These are phyloP conservation scores for Pseudozyma sp. DNA, from an alignment of 1,284 basidiomycete genomes.

Conservation along the genomic window DNA sequence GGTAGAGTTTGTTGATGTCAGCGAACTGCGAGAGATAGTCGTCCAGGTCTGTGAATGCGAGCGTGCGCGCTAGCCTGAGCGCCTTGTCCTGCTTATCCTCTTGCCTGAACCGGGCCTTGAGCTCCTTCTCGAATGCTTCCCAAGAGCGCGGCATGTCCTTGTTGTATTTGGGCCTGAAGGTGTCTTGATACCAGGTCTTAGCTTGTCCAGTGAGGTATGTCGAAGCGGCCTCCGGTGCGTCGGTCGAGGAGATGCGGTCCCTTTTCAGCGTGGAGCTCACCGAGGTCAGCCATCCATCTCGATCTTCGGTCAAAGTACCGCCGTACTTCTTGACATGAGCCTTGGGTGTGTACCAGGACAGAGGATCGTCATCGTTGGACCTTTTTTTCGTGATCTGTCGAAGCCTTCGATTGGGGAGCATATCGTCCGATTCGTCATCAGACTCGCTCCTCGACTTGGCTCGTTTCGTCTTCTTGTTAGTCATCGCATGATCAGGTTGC, in stretches of 20 bases:
- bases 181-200: neutral
- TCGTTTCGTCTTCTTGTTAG: no score
- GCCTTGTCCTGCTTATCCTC: constrained; percentile 1
- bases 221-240: neutral
- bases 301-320: neutral
- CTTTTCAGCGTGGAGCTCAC: neutral
- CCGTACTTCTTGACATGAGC: neutral
- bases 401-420: no score
- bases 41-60: neutral
- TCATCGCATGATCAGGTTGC: no score
- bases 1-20: constrained; percentile 3
- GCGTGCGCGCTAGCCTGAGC: neutral
- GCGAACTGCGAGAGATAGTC: neutral
- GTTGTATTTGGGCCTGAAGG: neutral
- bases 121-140: neutral
- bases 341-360: neutral
- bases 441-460: no score
- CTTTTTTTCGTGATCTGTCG: no score
- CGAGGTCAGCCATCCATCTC: neutral
- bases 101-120: neutral
- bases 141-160: neutral
- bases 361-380: no score
- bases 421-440: no score
- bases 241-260: neutral
- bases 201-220: constrained; percentile 1